Percentiles rank a stretch among this genome's conserved stretches.
These are phyloP conservation scores for Paecilomyces variotii DNA, from an alignment of 2,329 filamentous ascomycete genomes.

Conservation along the genomic window DNA sequence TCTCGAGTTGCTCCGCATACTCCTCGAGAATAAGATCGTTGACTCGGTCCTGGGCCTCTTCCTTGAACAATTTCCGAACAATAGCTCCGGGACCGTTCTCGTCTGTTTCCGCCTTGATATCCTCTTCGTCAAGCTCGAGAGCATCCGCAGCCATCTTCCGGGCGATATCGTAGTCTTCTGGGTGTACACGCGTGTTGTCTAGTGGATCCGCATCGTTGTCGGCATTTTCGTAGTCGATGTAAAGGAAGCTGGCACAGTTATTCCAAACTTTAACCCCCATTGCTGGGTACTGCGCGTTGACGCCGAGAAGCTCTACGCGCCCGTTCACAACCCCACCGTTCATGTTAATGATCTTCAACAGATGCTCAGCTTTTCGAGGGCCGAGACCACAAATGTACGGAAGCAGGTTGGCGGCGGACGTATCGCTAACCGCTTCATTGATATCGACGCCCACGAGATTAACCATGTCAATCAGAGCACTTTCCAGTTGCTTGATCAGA, in stretches of 20 bases:
- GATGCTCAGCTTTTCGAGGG: constrained; percentile 76
- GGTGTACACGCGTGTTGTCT: constrained; percentile 94
- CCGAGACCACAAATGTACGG: constrained; percentile 89
- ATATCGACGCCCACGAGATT: constrained; percentile 94
- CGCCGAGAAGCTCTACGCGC: constrained; percentile 79
- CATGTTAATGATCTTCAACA: constrained; percentile 82
- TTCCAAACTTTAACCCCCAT: constrained; percentile 89
- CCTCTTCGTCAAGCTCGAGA: constrained; percentile 91
- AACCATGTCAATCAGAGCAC: constrained; percentile 97
- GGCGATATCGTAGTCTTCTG: constrained; percentile 95
- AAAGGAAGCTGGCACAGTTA: constrained; percentile 94
- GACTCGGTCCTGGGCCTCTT: constrained; percentile 88
- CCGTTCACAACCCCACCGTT: constrained; percentile 82
- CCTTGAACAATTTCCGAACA: constrained; percentile 88
- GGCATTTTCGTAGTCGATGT: constrained; percentile 76
- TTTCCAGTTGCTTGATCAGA: constrained; percentile 77
- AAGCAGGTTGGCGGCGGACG: constrained; percentile 76
- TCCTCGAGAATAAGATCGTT: constrained; percentile 95
- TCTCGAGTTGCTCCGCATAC: constrained; percentile 91
- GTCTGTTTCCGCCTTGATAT: constrained; percentile 88
- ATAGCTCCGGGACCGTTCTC: constrained; percentile 85
- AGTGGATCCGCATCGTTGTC: constrained; percentile 81
- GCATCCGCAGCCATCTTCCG: constrained; percentile 98
- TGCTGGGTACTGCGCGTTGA: constrained; percentile 72
- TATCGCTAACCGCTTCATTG: constrained; percentile 77